These are phyloP conservation scores for Anthracocystis setariae DNA, from an alignment of 1,284 basidiomycete species.

Conservation along the genomic window DNA sequence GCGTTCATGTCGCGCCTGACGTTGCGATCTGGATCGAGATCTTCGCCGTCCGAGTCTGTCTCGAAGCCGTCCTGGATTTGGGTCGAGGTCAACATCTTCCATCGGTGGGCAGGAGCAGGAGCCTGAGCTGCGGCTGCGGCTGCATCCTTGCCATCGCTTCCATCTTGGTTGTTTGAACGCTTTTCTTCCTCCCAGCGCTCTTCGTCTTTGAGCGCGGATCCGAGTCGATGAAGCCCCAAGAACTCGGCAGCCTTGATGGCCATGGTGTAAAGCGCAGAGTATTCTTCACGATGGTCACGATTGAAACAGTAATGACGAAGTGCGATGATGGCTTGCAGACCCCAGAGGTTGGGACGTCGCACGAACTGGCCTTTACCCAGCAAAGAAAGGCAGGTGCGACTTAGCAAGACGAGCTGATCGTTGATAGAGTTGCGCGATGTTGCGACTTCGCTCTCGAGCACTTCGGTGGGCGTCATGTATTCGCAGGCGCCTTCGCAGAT, in stretches of 20 bases:
- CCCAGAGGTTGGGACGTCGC: slow-evolving; percentile 42
- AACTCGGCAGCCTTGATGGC: slow-evolving; percentile 46
- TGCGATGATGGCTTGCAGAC: slow-evolving; percentile 37
- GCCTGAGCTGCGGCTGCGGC: no score
- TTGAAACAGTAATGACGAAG: slow-evolving; percentile 48
- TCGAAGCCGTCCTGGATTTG: slow-evolving; percentile 33
- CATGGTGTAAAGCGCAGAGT: slow-evolving; percentile 27
- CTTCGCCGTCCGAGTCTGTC: slow-evolving; percentile 41
- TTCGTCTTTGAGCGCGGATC: slow-evolving; percentile 54
- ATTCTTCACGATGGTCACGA: slow-evolving; percentile 43
- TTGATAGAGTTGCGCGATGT: slow-evolving; percentile 30
- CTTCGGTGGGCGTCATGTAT: slow-evolving; percentile 44
- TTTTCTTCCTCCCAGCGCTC: slow-evolving; percentile 47
- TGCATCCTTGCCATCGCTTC: slow-evolving; percentile 16
- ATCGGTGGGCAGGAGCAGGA: slow-evolving; percentile 24
- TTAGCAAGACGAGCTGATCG: slow-evolving; percentile 22
- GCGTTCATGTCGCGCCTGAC: slow-evolving; percentile 38
- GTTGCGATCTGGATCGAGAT: slow-evolving; percentile 31
- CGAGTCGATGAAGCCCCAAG: slow-evolving; percentile 51
- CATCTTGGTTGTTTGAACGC: neutral
- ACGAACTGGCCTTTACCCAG: slow-evolving; percentile 34
- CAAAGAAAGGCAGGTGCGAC: slow-evolving; percentile 14
- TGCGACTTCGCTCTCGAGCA: slow-evolving; percentile 41
- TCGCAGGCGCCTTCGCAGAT: slow-evolving; percentile 49
- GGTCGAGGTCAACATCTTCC: slow-evolving; percentile 41